These are phyloP conservation scores for Naganishia vaughanmartiniae DNA, from an alignment of 768 basidiomycete species.

Conservation along the genomic window DNA sequence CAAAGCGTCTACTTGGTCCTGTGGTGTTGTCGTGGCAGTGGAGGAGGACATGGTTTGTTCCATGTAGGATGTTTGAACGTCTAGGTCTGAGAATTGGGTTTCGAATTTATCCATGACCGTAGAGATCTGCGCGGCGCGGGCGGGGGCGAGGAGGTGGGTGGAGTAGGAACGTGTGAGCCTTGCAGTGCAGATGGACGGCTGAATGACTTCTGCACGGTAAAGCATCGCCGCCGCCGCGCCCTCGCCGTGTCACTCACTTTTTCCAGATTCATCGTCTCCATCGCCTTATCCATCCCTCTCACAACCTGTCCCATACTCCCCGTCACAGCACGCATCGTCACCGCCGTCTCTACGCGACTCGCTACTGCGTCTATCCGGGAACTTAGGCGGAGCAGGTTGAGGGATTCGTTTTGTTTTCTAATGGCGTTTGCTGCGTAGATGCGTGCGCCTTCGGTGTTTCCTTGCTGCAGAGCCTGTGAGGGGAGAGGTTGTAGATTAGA, in stretches of 20 bases:
- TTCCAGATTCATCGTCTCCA: constrained; percentile 99
- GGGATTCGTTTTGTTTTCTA: constrained; percentile 89
- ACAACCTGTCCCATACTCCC: constrained; percentile 96
- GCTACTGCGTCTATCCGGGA: constrained; percentile 96
- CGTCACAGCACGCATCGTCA: constrained; percentile 89
- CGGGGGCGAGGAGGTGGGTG: no score
- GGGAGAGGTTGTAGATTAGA: neutral
- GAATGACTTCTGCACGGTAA: no score
- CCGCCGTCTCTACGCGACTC: constrained; percentile 93
- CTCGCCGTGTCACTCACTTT: constrained; percentile 64
- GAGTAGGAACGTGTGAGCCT: no score
- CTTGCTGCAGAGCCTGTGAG: constrained; percentile 84
- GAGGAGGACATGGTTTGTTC: constrained; percentile 93
- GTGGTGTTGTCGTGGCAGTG: constrained; percentile 87
- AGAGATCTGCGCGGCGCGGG: constrained; percentile 67
- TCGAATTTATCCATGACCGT: constrained; percentile 99
- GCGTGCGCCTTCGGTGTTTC: constrained; percentile 91
- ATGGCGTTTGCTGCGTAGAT: constrained; percentile 99
- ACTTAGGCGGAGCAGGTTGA: constrained; percentile 84
- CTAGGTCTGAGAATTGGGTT: constrained; percentile 88
- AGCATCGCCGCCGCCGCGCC: no score
- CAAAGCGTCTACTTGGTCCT: constrained; percentile 91
- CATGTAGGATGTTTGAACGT: constrained; percentile 98
- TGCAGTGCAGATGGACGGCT: no score
- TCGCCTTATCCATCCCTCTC: constrained; percentile 96